Evolutionary conservation across 2,329 filamentous ascomycete genomes (phyloP), one percentile per base, ranked within the genome.

Genomic region (Periconia sp.): DNA sequence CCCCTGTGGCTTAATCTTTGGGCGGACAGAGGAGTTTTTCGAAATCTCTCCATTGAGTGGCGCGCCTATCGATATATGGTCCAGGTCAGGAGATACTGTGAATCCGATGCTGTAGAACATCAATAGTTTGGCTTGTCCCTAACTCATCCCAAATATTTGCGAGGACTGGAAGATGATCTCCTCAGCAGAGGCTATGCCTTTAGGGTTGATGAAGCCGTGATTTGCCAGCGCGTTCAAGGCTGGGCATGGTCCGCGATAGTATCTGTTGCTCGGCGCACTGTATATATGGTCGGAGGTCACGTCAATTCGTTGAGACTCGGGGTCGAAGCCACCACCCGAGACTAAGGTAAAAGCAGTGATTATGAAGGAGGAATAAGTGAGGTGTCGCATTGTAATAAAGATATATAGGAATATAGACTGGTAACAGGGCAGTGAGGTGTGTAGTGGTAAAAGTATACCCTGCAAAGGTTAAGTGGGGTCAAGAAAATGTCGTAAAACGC

Each of bases 191-290:
- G 54, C 53, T 18, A 56, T 33, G 14, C 53, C 54, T 40, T 56
- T 47, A 14, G 45, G 50, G 6, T 49, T 51, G 30, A 59, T 56
- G 43, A 47, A 56, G 15, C 47, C 48, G 42, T 59, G 56, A 48
- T 59, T 59, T 19, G 56, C 56, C 10, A 59, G 23, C 2, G 54
- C 50, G 37, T 59, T 59, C 41, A 59, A 45, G n/a, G 47, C 56
- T 13, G 56, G 53, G 31, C 56, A 59, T 2, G 56, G 50, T 11
- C 56, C 56, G 13, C 56, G 50, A 42, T 51, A 45, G 35, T 59
- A 53, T 31, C n/a, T 42, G 10, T 14, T 18, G n/a, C 30, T 30
- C 2, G 47, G 47, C 10, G 35, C 18, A n/a, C 41, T 17, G 37
- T 42, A 49, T 23, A 14, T 9, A 31, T 49, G 47, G n/a, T 30